Evolutionary conservation across 345 rosid genomes (phyloP), one percentile per base, ranked within the genome.

Genomic region (Acer campestre): DNA sequence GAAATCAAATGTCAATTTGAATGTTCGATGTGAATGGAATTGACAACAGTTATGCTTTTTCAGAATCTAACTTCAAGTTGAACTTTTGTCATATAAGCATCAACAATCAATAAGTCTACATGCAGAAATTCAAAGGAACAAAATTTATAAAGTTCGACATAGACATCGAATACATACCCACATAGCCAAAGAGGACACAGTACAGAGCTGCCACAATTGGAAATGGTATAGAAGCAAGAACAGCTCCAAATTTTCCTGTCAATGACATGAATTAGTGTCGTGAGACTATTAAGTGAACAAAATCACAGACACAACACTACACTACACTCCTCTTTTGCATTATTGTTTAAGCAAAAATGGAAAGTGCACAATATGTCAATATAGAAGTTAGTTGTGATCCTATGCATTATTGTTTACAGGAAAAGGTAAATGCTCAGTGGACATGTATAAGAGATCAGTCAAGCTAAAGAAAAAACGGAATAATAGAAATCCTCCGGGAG

Each of bases 211-310:
- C 98, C 20, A 92, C 53, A 48, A 96, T 91, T 0, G 97, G 97
- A 75, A 93, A 75, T 3, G 97, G 98, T 81, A 94, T 90, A 0
- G 98, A 96, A 53, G 98, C 98, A 74, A 94, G 82, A 85, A 96
- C 83, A 46, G 98, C 95, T n/a, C 99, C 95, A 22, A 92, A 94
- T 86, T 94, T 93, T 64, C 98, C 98, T 95, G 90, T 77, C 70
- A 80, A 61, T 61, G 56, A 66, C 62, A 61, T 48, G 53, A 67
- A 73, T 23, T 16, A 38, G 44, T 59, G 62, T 11, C 29, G 20
- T 73, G 31, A 76, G 67, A 73, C n/a, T 20, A 59, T 49, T 40
- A 51, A 40, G 1, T 27, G 18, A 16, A 55, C 10, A 63, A 46
- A 35, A 46, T 48, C 44, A 20, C 18, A 61, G 38, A 8, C 48